Conservation (phyloP, 345 rosid genomes). For the Pistacia atlantica region DNA sequence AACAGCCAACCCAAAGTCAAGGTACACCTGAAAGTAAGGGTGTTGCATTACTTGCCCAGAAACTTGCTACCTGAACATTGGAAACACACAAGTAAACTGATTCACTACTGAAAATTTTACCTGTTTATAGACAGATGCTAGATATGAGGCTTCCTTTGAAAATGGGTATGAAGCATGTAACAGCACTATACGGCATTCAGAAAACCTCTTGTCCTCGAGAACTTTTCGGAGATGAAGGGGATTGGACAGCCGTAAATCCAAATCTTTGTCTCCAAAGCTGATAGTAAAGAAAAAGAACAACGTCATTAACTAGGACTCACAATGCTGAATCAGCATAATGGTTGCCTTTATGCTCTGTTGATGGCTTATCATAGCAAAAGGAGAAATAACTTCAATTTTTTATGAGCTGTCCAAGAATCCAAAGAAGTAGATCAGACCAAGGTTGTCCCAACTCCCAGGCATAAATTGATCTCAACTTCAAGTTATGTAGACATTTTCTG, state of each 20-base stretch:
- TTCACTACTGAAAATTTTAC: conserved; percentile 32
- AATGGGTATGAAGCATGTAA: conserved; percentile 96
- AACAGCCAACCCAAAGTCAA: conserved; percentile 93
- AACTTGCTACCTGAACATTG: not conserved
- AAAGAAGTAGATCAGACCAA: conserved; percentile 6
- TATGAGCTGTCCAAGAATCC: conserved; percentile 2
- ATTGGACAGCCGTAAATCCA: conserved; percentile 85
- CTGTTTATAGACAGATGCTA: conserved; percentile 88
- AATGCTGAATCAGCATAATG: not conserved
- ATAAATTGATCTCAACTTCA: conserved; percentile 1
- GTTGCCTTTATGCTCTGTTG: not conserved
- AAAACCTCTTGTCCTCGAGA: conserved; percentile 82
- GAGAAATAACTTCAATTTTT: conserved; percentile 15
- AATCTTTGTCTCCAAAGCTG: conserved; percentile 93
- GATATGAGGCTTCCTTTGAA: conserved; percentile 88
- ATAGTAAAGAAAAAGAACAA: conserved; percentile 14
- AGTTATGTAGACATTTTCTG: not conserved
- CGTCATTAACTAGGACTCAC: conserved; percentile 3
- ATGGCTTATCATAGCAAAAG: conserved; percentile 16
- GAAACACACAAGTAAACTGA: not conserved
- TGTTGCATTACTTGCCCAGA: conserved; percentile 17
- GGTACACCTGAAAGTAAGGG: conserved; percentile 64
- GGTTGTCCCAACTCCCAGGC: not conserved
- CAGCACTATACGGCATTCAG: conserved; percentile 68
- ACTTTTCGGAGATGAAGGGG: conserved; percentile 81